Percentiles rank a stretch among this genome's conserved stretches.
phyloP scores from a whole-genome alignment of 2,329 filamentous ascomycete genomes.

The Fusarium bulbicola region DNA sequence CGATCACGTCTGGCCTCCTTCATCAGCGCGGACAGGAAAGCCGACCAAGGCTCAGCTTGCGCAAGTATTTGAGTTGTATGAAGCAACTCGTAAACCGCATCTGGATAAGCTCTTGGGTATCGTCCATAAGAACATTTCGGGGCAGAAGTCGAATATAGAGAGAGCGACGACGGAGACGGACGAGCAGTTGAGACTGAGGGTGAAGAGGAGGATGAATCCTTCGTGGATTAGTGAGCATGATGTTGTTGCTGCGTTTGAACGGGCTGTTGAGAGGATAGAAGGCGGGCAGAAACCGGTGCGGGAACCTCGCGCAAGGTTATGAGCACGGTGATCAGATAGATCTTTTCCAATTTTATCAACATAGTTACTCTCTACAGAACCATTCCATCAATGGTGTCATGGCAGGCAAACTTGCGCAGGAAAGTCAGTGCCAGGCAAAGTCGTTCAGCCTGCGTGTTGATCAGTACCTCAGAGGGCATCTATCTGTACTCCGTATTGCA shows the following conservation, averaged over 20 bases:
- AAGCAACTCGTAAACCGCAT: constrained; percentile 54
- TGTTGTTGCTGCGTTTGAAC: constrained; percentile 50
- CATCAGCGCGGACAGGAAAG: background rate
- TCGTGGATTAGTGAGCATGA: constrained; percentile 59
- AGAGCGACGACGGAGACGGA: constrained; percentile 46
- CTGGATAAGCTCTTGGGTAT: constrained; percentile 44
- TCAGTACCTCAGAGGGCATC: background rate
- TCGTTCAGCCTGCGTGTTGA: background rate
- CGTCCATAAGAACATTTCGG: constrained; percentile 22
- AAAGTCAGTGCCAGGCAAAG: fast-evolving
- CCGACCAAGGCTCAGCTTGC: constrained; percentile 34
- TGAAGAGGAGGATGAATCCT: constrained; percentile 49
- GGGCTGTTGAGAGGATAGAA: background rate
- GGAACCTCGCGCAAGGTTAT: background rate
- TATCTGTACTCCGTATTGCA: background rate
- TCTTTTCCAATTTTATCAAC: fast-evolving
- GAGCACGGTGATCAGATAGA: background rate
- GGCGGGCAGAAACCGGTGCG: background rate
- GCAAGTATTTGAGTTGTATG: constrained; percentile 51
- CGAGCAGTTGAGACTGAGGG: constrained; percentile 47
- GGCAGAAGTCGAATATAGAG: constrained; percentile 23
- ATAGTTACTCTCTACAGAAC: fast-evolving
- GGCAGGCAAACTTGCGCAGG: fast-evolving
- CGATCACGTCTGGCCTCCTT: constrained; percentile 46
- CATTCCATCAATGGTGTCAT: too few relatives aligned